Evolutionary conservation across 2,329 filamentous ascomycete genomes (phyloP), one percentile per base, ranked within the genome.

Genomic region (Penicillium hesseltinei): DNA sequence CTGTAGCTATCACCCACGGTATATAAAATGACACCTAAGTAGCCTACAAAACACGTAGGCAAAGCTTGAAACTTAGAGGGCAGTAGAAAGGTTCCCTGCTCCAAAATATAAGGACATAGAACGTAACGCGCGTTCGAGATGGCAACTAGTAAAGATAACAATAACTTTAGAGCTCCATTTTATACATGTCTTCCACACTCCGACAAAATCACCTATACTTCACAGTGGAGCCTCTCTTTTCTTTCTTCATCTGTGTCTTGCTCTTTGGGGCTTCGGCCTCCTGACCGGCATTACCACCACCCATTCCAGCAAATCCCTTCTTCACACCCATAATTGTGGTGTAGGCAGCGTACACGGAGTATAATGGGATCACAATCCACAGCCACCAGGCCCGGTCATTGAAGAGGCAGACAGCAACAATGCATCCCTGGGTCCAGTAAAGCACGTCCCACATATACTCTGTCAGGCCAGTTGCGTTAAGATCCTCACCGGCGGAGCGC

Each of bases 371-470:
- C 3, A 77, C 75, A 27, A 79, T 70, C 74, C 83, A 89, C 36
- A 85, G 63, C 80, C 85, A 84, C 88, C 88, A 90, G 4, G 80
- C 90, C 78, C 88, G 88, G 73, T 97, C 92, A 4, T 94, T 94
- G 47, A 93, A 84, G 29, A 96, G 62, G 17, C 88, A 82, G 15
- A 88, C 92, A n/a, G 88, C 74, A 9, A 88, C 76, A 40, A 91
- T 79, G 53, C 87, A 89, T 11, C 85, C 87, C 88, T 92, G 97
- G 0, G 92, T 97, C 78, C 96, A 91, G 84, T 96, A 97, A 52
- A 96, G 80, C 49, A 96, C 85, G 77, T 99, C 94, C 83, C 96
- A 99, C 89, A 97, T 91, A 80, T 95, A 97, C 77, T 97, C 94
- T 11, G 93, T 97, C 79, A 99, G 78, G 5, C 94, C 94, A 35